A percentile compares a stretch with the other conserved stretches of the same genome.
Conservation (phyloP, 1,284 basidiomycete species). For the Laetiporus sulphureus region DNA sequence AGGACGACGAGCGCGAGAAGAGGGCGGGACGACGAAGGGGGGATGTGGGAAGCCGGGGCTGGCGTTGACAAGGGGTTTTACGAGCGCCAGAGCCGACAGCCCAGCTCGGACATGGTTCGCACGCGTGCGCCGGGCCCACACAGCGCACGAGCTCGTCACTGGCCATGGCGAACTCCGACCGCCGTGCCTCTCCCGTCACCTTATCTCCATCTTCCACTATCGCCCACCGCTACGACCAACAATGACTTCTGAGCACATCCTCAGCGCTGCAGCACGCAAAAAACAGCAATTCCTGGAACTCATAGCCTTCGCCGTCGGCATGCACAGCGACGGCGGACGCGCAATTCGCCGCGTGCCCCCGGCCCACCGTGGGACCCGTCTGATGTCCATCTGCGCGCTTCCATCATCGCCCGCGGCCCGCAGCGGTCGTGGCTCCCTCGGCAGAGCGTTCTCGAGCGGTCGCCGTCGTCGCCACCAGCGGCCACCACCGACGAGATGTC, state of each 20-base stretch:
- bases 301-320: too few species aligned
- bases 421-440: constrained; percentile 18
- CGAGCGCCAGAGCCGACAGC: constrained; percentile 29
- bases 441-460: constrained; percentile 19
- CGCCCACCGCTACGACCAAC: not conserved
- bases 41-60: constrained; percentile 20
- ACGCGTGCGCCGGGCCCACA: constrained; percentile 26
- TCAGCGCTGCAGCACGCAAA: too few species aligned
- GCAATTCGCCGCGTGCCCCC: not conserved
- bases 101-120: constrained; percentile 29
- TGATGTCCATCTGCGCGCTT: constrained; percentile 14
- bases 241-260: too few species aligned
- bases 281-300: too few species aligned
- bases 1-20: constrained; percentile 1
- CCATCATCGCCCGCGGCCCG: constrained; percentile 18
- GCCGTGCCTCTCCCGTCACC: constrained; percentile 13
- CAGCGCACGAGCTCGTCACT: constrained; percentile 23
- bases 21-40: constrained; percentile 27
- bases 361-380: not conserved
- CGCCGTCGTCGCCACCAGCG: constrained; percentile 12
- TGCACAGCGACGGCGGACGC: too few species aligned
- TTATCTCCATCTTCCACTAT: constrained; percentile 13
- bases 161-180: constrained; percentile 28
- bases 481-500: constrained; percentile 4
- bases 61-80: constrained; percentile 44